Conservation (phyloP, 2,329 filamentous ascomycete genomes). For the Aspergillus aculeatus region DNA sequence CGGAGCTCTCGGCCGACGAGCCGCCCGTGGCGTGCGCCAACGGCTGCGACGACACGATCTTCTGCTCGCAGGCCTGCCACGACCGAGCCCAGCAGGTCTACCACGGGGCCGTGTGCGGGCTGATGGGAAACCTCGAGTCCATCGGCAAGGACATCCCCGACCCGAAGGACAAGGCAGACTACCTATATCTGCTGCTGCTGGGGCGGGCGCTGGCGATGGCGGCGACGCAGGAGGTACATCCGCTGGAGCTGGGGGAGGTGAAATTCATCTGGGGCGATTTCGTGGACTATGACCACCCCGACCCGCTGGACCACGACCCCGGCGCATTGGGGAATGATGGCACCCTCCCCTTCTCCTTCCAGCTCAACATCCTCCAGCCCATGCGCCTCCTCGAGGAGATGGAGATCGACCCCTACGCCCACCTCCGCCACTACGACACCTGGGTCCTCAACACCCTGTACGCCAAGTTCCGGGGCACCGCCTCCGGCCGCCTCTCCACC, state of each 20-base stretch:
- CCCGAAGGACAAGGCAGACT: conserved; percentile 57
- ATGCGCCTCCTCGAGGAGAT: conserved; percentile 63
- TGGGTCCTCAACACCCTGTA: conserved; percentile 85
- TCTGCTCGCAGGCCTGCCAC: conserved; percentile 59
- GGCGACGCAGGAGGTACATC: conserved; percentile 58
- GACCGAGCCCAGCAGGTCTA: conserved; percentile 56
- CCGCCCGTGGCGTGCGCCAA: conserved; percentile 48
- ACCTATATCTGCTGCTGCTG: conserved; percentile 60
- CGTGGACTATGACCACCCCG: conserved; percentile 31
- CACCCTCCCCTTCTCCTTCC: conserved; percentile 61
- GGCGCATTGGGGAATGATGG: neutral
- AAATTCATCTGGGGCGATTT: conserved; percentile 69
- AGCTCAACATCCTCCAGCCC: conserved; percentile 58
- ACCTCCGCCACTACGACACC: conserved; percentile 43
- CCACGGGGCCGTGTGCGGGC: conserved; percentile 59
- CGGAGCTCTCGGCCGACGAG: conserved; percentile 49
- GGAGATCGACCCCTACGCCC: conserved; percentile 59
- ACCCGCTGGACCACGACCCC: too few relatives aligned
- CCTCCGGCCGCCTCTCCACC: conserved; percentile 75
- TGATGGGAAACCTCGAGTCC: conserved; percentile 52
- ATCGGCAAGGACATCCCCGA: conserved; percentile 58
- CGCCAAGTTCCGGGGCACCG: conserved; percentile 88
- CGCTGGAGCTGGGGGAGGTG: conserved; percentile 59
- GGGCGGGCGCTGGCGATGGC: conserved; percentile 61
- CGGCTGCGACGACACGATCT: conserved; percentile 59